phyloP scores from a whole-genome alignment of 306 rosid genomes.

The Gleditsia sinensis region DNA sequence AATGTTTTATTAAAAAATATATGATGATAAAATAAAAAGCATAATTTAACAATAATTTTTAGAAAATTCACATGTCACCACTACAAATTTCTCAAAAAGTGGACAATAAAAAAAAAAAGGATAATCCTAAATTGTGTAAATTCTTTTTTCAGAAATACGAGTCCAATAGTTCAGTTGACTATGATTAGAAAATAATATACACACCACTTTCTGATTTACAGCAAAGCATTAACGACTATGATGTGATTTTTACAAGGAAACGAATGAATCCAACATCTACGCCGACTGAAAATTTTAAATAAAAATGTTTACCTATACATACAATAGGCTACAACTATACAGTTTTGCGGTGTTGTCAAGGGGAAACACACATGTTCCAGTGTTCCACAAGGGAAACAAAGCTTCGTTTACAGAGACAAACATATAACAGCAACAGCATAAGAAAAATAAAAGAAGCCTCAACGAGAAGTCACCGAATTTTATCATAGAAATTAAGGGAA shows the following conservation, averaged over 20 bases:
- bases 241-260: constrained; percentile 14
- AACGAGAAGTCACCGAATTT: not conserved
- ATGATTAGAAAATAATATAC: not conserved
- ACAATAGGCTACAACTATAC: constrained; percentile 27
- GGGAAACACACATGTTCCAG: not conserved
- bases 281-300: not conserved
- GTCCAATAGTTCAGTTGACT: not conserved
- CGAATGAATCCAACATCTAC: constrained; percentile 26
- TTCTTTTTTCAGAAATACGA: not conserved
- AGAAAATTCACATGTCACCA: too few species aligned
- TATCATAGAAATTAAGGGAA: not conserved
- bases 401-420: constrained; percentile 29
- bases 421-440: constrained; percentile 16
- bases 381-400: constrained; percentile 26
- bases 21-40: too few species aligned
- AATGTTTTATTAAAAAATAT: too few species aligned
- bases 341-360: constrained; percentile 2
- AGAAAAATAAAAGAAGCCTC: not conserved
- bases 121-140: not conserved
- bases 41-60: too few species aligned
- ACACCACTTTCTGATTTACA: not conserved
- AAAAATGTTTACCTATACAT: constrained; percentile 6
- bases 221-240: constrained; percentile 24
- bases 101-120: not conserved
- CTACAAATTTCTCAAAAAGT: too few species aligned